These are phyloP conservation scores for Juncus effusus DNA, from an alignment of 176 grass and related monocot genomes.

Conservation along the genomic window DNA sequence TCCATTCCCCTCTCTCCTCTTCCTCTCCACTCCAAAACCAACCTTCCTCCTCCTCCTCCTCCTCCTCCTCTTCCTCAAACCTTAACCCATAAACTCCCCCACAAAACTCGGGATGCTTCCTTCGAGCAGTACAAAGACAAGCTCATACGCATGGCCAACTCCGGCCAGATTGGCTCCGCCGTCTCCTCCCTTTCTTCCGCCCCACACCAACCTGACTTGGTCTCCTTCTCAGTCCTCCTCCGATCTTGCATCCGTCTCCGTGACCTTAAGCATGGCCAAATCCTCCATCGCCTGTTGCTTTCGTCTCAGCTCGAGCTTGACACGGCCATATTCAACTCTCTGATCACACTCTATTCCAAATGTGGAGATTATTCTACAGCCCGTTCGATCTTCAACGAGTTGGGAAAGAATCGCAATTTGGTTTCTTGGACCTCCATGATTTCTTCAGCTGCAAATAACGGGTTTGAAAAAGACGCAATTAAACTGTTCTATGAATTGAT, in stretches of 20 bases:
- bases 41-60: not conserved
- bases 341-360: conserved; percentile 25
- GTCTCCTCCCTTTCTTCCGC: not conserved
- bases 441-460: conserved; percentile 15
- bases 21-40: not conserved
- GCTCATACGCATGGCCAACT: conserved; percentile 13
- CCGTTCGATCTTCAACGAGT: not conserved
- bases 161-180: conserved; percentile 12
- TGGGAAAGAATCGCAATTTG: conserved; percentile 11
- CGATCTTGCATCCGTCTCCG: conserved; percentile 4
- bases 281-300: conserved; percentile 18
- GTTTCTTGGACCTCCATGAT: conserved; percentile 18
- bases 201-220: conserved; percentile 13
- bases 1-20: not conserved
- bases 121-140: conserved; percentile 21
- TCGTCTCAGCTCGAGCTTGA: conserved; percentile 19
- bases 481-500: conserved; percentile 23
- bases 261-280: conserved; percentile 11
- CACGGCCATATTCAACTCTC: conserved; percentile 18
- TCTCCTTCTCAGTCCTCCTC: conserved; percentile 20
- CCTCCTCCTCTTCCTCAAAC: too few species aligned
- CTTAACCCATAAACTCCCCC: too few species aligned
- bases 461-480: conserved; percentile 9
- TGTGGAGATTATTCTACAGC: conserved; percentile 7
- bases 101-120: not conserved